phyloP scores from a whole-genome alignment of 1,284 basidiomycete species.

The Exobasidium cylindrosporum region DNA sequence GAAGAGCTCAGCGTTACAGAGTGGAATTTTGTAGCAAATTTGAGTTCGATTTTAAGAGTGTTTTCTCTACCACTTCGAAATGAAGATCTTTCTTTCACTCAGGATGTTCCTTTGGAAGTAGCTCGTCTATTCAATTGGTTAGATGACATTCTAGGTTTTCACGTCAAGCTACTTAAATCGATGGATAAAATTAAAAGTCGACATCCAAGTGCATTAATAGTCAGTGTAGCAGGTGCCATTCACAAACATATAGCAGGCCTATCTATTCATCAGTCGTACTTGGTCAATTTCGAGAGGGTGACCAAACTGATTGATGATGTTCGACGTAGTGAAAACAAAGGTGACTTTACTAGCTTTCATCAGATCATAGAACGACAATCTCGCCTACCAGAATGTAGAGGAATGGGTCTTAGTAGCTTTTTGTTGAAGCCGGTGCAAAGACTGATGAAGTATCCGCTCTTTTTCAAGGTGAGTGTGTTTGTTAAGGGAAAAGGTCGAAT shows the following conservation, averaged over 20 bases:
- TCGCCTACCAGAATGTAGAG: conserved; percentile 60
- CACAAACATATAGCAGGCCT: conserved; percentile 65
- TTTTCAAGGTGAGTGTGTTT: conserved; percentile 60
- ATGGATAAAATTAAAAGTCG: conserved; percentile 6
- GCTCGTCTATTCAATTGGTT: conserved; percentile 21
- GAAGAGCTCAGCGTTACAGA: conserved; percentile 21
- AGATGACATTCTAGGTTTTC: conserved; percentile 20
- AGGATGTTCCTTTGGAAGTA: conserved; percentile 12
- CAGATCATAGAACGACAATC: conserved; percentile 78
- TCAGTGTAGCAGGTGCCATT: conserved; percentile 63
- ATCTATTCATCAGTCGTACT: conserved; percentile 79
- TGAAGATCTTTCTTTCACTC: conserved; percentile 11
- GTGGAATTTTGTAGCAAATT: conserved; percentile 13
- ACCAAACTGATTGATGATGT: conserved; percentile 63
- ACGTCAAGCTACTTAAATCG: conserved; percentile 15
- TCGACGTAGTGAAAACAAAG: conserved; percentile 57
- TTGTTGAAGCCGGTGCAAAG: conserved; percentile 73
- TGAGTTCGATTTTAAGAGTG: conserved; percentile 12
- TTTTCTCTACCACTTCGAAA: conserved; percentile 16
- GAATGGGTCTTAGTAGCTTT: conserved; percentile 67
- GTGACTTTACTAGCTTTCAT: conserved; percentile 67
- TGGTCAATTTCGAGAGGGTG: conserved; percentile 69
- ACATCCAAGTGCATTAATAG: conserved; percentile 57
- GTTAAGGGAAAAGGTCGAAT: neutral
- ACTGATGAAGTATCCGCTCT: conserved; percentile 68